Conservation (phyloP, 345 rosid genomes). For the Iberis pinnata region DNA sequence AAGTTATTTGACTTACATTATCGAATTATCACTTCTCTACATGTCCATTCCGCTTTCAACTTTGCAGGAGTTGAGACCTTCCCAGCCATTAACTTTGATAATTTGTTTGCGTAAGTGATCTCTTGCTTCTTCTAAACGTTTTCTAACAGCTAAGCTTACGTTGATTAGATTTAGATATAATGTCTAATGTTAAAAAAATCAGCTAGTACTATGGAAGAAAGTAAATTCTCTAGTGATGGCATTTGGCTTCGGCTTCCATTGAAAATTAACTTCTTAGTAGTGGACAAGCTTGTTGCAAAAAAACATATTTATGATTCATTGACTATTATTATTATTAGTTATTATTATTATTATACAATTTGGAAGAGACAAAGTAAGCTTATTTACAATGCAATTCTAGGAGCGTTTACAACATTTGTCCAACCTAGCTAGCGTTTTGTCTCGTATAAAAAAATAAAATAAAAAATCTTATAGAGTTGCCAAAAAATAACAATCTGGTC, state of each 20-base stretch:
- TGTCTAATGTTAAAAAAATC: not conserved
- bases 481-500: too few species aligned
- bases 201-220: not conserved
- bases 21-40: conserved; percentile 2
- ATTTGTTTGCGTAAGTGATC: conserved; percentile 68
- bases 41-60: not conserved
- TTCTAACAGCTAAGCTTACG: not conserved
- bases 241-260: too few species aligned
- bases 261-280: conserved; percentile 1
- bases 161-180: not conserved
- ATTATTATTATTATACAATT: too few species aligned
- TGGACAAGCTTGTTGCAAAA: not conserved
- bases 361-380: too few species aligned
- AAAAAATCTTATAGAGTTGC: too few species aligned
- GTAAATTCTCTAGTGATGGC: not conserved
- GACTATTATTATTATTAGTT: too few species aligned
- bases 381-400: too few species aligned
- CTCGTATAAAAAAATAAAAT: too few species aligned
- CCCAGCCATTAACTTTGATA: conserved; percentile 75
- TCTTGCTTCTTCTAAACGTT: conserved; percentile 28
- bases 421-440: too few species aligned
- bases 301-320: not conserved
- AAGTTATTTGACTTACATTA: not conserved
- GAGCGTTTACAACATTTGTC: too few species aligned
- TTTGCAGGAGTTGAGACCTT: conserved; percentile 73